These are phyloP conservation scores for Kwoniella shandongensis DNA, from an alignment of 768 basidiomycete species.

Conservation along the genomic window DNA sequence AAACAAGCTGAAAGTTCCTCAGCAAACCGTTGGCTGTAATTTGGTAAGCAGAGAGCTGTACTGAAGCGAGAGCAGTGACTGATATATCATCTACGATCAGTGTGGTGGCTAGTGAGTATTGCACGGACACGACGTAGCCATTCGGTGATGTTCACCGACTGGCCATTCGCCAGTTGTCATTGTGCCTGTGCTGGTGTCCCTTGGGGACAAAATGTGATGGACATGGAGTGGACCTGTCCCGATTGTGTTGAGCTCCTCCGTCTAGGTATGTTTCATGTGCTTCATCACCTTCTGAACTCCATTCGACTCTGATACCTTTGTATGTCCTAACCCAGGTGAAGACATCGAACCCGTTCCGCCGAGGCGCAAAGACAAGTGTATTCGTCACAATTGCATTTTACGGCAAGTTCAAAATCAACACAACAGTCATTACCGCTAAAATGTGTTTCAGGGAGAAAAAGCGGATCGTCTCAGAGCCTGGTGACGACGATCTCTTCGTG, in stretches of 20 bases:
- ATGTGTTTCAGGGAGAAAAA: background rate
- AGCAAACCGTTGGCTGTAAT: conserved; percentile 3
- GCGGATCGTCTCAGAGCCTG: background rate
- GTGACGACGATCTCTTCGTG: background rate
- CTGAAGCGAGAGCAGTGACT: background rate
- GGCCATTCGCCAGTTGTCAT: background rate
- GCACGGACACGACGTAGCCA: background rate
- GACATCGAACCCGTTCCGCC: background rate
- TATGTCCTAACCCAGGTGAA: too few species aligned
- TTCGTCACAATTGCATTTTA: background rate
- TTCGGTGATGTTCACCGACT: background rate
- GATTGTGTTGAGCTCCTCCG: background rate
- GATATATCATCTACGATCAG: background rate
- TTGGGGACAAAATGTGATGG: background rate
- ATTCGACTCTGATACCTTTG: too few species aligned
- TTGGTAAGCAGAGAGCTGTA: background rate
- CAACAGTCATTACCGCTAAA: background rate
- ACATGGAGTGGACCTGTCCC: background rate
- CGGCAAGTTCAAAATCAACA: conserved; percentile 2
- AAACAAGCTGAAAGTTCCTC: background rate
- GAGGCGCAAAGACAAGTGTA: background rate
- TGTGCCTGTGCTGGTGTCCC: conserved; percentile 5
- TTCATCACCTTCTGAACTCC: too few species aligned
- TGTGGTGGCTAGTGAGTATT: conserved; percentile 1
- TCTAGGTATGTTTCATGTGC: background rate